Evolutionary conservation across 2,329 filamentous ascomycete species (phyloP).

Genomic region (Cladosporium sp.): DNA sequence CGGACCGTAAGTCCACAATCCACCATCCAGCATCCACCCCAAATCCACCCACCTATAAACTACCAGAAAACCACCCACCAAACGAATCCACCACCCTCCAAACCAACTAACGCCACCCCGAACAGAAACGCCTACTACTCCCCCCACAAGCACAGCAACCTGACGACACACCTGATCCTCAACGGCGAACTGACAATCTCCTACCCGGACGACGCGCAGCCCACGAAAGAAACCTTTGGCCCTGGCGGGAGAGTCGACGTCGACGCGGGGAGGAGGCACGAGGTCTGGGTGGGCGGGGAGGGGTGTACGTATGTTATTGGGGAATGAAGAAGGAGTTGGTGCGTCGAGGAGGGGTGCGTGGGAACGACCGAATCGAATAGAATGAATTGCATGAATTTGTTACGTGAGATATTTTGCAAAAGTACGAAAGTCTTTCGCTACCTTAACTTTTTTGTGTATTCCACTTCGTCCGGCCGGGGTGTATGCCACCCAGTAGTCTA

Average conservation of each 20-base stretch:
- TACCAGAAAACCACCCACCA: neutral
- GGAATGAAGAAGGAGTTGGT: conserved; percentile 30
- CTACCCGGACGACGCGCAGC: conserved; percentile 57
- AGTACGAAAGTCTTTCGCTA: too few relatives aligned
- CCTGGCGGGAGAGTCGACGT: conserved; percentile 63
- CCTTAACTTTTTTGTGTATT: too few relatives aligned
- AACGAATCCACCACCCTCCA: neutral
- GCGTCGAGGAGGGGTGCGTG: too few relatives aligned
- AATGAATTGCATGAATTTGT: too few relatives aligned
- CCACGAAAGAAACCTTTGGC: conserved; percentile 56
- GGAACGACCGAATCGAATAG: too few relatives aligned
- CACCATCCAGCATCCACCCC: too few relatives aligned
- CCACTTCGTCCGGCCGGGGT: neutral
- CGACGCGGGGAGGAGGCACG: conserved; percentile 59
- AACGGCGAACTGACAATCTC: conserved; percentile 61
- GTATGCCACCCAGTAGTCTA: too few relatives aligned
- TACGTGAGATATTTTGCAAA: too few relatives aligned
- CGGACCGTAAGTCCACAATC: conserved; percentile 52
- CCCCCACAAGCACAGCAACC: conserved; percentile 60
- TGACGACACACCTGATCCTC: conserved; percentile 68
- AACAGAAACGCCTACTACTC: conserved; percentile 65
- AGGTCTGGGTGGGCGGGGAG: conserved; percentile 63
- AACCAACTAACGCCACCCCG: neutral
- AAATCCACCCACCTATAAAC: too few relatives aligned
- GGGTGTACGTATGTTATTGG: conserved; percentile 67